Base-by-base conservation (phyloP, 2,329 filamentous ascomycete species). In the Fusarium sp. region DNA sequence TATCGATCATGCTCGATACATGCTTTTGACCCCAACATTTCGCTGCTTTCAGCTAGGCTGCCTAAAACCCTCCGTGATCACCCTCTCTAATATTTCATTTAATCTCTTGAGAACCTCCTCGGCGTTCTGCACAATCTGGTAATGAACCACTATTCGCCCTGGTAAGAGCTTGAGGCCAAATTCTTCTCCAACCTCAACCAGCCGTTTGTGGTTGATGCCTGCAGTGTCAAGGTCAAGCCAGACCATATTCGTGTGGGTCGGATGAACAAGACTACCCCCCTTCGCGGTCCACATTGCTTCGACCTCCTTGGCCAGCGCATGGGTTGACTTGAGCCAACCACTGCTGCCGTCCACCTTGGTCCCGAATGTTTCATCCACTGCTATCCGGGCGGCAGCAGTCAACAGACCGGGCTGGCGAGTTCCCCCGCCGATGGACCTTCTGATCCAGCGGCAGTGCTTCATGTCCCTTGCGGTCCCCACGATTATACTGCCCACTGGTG, bases 401-500 rank as follows among this genome's bases (percentile, higher is more conserved):
- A 94, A 83, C 4, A 94, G 84, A 37, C 92, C 92, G 0, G 91
- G 86, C 78, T 93, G 91, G 11, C 92, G 82, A 34, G 91, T 84
- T 2, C 91, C 92, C 15, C 92, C 92, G 8, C 92, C 92, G 55
- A 94, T 87, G 16, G 87, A 87, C 81, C 94, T 94, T 60, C 92
- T 75, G 18, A 79, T 71, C 76, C 79, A 80, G 41, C 77, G 75
- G 10, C 82, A 76, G 4, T 76, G 75, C 50, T 75, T 74, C 46
- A 83, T 81, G 39, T 76, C 71, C 7, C 48, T 51, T 9, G 60
- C 62, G n/a, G 58, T 72, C 2, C 89, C 88, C 5, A 93, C 86
- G 16, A 95, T 81, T 40, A 94, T 89, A 71, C 89, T 91, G 4
- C 92, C 92, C 62, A 94, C 90, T 0, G 92, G 92, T 1, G 92